These are phyloP conservation scores for Xylaria bambusicola DNA, from an alignment of 495 filamentous ascomycete species.

Conservation along the genomic window DNA sequence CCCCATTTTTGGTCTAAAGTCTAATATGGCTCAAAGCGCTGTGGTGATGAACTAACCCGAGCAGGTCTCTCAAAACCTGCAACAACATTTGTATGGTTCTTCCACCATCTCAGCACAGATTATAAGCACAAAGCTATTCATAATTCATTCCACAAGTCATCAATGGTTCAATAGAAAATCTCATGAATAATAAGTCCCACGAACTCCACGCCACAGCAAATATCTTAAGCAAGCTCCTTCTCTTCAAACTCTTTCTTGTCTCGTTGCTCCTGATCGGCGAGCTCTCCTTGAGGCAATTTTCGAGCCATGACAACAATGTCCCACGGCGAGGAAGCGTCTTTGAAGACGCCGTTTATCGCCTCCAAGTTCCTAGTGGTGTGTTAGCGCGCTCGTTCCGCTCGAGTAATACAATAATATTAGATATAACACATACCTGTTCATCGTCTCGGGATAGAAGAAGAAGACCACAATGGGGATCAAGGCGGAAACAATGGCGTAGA, in stretches of 20 bases:
- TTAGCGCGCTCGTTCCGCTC: not conserved
- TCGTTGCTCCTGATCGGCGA: not conserved
- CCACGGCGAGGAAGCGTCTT: slow-evolving; percentile 1
- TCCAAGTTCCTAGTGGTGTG: not conserved
- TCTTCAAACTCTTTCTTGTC: not conserved
- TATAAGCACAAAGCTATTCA: no score
- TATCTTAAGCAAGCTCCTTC: not conserved
- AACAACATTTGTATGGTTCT: no score
- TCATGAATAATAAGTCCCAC: no score
- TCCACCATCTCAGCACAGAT: no score
- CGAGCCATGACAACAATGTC: slow-evolving; percentile 5
- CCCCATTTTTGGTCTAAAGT: no score
- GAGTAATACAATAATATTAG: no score
- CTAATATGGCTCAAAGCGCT: no score
- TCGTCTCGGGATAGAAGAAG: slow-evolving; percentile 61
- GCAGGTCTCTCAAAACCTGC: no score
- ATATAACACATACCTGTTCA: slow-evolving; percentile 10
- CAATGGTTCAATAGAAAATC: no score
- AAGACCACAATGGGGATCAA: slow-evolving; percentile 53
- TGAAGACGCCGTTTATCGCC: slow-evolving; percentile 2
- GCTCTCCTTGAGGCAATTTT: not conserved
- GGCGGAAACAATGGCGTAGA: slow-evolving; percentile 51
- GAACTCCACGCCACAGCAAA: no score
- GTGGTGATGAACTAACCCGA: no score
- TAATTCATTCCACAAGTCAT: no score